These are phyloP conservation scores for Daldinia vernicosa DNA, from an alignment of 495 filamentous ascomycete species.

Conservation along the genomic window DNA sequence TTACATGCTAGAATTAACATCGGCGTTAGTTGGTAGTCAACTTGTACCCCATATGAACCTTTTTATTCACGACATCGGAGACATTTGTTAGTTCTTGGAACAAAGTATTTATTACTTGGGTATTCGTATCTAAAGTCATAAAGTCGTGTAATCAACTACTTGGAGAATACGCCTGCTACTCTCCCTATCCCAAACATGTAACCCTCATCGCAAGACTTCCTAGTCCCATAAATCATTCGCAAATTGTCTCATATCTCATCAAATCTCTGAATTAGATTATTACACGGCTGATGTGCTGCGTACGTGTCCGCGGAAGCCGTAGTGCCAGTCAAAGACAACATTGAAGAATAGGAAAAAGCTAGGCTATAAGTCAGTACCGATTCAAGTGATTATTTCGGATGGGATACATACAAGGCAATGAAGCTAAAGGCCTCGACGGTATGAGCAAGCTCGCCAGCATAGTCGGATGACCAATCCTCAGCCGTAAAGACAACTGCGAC, in stretches of 20 bases:
- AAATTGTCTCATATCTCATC: slow-evolving; percentile 1
- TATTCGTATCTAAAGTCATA: not conserved
- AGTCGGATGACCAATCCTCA: slow-evolving; percentile 58
- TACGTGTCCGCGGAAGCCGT: slow-evolving; percentile 39
- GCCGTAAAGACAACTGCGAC: slow-evolving; percentile 68
- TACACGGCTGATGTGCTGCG: slow-evolving; percentile 35
- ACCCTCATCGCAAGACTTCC: not conserved
- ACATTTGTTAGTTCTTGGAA: not conserved
- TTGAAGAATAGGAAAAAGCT: slow-evolving; percentile 65
- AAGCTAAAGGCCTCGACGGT: slow-evolving; percentile 69
- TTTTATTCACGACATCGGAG: not conserved
- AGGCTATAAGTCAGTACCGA: slow-evolving; percentile 47
- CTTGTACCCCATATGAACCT: not conserved
- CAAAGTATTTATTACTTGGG: not conserved
- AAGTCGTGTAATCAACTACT: not conserved
- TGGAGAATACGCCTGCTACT: not conserved
- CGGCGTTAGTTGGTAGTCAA: too few relatives aligned
- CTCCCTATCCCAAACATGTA: not conserved
- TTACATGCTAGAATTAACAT: too few relatives aligned
- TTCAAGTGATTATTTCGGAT: slow-evolving; percentile 3
- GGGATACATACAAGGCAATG: slow-evolving; percentile 65
- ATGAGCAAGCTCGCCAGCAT: slow-evolving; percentile 54
- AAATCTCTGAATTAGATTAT: not conserved
- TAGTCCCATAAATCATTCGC: not conserved
- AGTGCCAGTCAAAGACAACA: slow-evolving; percentile 60